Base-by-base conservation (phyloP, 2,329 filamentous ascomycete species). In the Diaporthe sp. region DNA sequence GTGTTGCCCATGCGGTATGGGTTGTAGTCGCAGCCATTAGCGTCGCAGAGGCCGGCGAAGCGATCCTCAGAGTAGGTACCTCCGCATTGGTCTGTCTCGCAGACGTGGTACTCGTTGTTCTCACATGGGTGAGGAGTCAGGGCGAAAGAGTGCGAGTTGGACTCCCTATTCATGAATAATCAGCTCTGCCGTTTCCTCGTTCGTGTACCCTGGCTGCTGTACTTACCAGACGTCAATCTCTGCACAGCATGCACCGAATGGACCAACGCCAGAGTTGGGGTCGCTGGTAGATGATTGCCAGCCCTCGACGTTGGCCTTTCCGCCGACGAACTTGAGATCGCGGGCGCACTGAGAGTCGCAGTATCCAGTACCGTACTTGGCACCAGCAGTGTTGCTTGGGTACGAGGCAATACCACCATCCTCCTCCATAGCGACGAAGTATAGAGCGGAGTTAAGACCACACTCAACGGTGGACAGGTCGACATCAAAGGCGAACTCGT, bases 401-500 rank as follows among this genome's bases (percentile, higher is more conserved):
- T 84, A 85, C 78, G 85, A 85, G 78, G 79, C 77, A 78, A 83
- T 78, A 39, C 86, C 86, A 75, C 86, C 86, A 25, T 77, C 76
- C 55, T 71, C 69, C 17, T 77, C 76, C 76, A 77, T 77, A 37
- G 79, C 77, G 37, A 78, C 79, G 55, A 80, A 82, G 79, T 92
- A 92, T 31, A 93, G 81, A 42, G 91, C 91, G 69, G 91, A 91
- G 82, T 93, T 93, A 75, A 93, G 83, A 75, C 92, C 92, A 79
- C 92, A 93, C 46, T 89, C 89, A 19, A 94, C 85, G 78, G 89
- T 88, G 55, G 92, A 93, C 58, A 93, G 89, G 81, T 94, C 92
- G 37, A 94, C 92, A 72, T 94, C 92, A 76, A 94, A 94, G 70
- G 91, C 92, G 84, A 94, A 92, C 83, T 94, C 93, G 80, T 92